phyloP scores from a whole-genome alignment of 176 grass and related monocot genomes.

The Hsuehochloa calcarea region DNA sequence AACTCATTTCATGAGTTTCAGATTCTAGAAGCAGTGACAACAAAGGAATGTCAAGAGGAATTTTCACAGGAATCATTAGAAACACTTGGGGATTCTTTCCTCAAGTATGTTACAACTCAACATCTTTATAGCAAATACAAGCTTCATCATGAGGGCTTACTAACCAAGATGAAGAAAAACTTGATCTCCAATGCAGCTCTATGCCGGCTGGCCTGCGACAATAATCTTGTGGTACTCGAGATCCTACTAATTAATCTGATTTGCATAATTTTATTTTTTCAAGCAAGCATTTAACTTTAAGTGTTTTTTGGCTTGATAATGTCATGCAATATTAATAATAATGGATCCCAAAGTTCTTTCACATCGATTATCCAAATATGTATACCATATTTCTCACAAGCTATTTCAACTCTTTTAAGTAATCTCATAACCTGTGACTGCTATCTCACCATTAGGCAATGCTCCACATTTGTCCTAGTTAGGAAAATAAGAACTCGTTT shows the following conservation, averaged over 20 bases:
- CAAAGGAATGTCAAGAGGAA: constrained; percentile 66
- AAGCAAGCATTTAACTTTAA: background rate
- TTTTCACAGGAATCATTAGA: constrained; percentile 82
- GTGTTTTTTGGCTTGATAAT: background rate
- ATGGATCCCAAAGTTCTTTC: background rate
- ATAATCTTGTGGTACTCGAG: constrained; percentile 57
- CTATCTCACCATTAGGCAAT: background rate
- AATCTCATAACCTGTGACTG: background rate
- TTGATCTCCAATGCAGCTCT: constrained; percentile 70
- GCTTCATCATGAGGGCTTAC: constrained; percentile 71
- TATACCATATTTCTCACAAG: background rate
- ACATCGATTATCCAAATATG: background rate
- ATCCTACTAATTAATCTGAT: background rate
- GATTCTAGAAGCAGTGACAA: constrained; percentile 80
- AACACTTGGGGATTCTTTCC: constrained; percentile 87
- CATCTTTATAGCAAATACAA: constrained; percentile 61
- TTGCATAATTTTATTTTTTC: background rate
- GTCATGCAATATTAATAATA: background rate
- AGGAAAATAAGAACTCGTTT: background rate
- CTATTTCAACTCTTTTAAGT: background rate
- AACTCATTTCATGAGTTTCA: constrained; percentile 15
- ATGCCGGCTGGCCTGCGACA: constrained; percentile 50
- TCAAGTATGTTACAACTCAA: constrained; percentile 67
- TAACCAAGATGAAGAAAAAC: constrained; percentile 76
- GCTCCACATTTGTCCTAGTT: background rate